These are phyloP conservation scores for Ogataea populi-albae DNA, from an alignment of 805 yeast species.

Conservation along the genomic window DNA sequence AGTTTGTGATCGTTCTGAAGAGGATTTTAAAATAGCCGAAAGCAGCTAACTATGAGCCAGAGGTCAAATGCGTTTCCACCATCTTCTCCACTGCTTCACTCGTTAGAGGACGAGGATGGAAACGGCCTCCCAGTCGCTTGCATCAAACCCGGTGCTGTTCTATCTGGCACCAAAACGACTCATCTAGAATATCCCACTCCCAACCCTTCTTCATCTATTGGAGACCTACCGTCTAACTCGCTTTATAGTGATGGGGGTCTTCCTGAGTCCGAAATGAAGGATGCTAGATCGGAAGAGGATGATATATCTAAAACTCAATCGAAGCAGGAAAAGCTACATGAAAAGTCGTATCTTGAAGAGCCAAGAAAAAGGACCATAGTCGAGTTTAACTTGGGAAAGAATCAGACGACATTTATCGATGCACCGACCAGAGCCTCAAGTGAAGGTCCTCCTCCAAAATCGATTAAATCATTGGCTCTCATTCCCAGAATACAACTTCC, in stretches of 20 bases:
- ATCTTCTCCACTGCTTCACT: constrained; percentile 31
- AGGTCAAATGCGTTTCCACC: constrained; percentile 30
- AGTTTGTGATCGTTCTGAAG: not conserved
- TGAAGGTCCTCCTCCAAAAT: constrained; percentile 20
- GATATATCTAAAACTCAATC: not conserved
- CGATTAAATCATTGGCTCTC: constrained; percentile 35
- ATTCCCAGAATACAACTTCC: constrained; percentile 42
- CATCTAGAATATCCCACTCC: constrained; percentile 63
- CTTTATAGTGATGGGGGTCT: not conserved
- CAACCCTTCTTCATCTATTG: constrained; percentile 60
- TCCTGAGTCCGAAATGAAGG: not conserved
- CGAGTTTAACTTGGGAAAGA: not conserved
- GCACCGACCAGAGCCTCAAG: constrained; percentile 33
- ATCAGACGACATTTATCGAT: constrained; percentile 13
- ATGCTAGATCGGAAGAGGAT: not conserved
- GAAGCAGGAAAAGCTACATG: not conserved
- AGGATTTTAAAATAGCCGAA: no score
- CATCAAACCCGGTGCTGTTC: no score
- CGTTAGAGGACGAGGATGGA: constrained; percentile 11
- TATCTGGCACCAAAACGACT: constrained; percentile 5
- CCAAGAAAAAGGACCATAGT: no score
- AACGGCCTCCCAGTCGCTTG: constrained; percentile 1
- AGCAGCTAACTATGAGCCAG: no score
- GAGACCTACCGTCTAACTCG: constrained; percentile 23
- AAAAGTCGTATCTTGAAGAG: no score